Base-by-base conservation (phyloP, 2,329 filamentous ascomycete species). In the Alternaria ethzedia region DNA sequence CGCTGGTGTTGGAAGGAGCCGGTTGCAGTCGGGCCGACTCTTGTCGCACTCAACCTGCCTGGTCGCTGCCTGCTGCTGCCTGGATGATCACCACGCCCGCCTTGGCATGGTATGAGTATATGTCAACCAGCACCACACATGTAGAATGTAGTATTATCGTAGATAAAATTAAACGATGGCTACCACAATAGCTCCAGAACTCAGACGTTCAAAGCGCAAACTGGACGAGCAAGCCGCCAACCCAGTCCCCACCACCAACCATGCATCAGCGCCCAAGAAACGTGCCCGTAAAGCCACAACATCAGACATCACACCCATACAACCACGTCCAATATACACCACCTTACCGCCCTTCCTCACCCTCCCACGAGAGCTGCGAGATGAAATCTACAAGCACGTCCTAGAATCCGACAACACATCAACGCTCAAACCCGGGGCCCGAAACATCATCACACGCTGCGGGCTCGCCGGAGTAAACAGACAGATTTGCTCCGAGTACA, bases 341-440 rank as follows among this genome's bases (percentile, higher is more conserved):
- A 55, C 54, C 21, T 15, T 47, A 6, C 30, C 58, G 3, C 30
- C 45, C 4, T 68, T 71, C 46, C 64, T 71, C 30, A 54, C 59
- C 2, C 63, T 71, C 4, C 70, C 70, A 5, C 58, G 65, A 26
- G 68, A 72, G 56, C 50, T 72, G 1, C 55, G 67, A 12, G 67
- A 71, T 54, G 63, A 68, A 30, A 70, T 72, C 41, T 68, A 71
- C 64, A 60, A 57, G 45, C 59, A 66, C 45, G 30, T 70, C 13
- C 25, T 71, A 5, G 10, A 51, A 5, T 20, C 47, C 9, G 57
- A 61, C 43, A 15, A 23, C 21, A 54, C 46, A 9, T 45, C 61
- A 0, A 67, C 25, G 1, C 51, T 68, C 7, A 67, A 62, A 41
- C 17, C 58, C 10, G 36, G 46, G 11, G 20, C 45, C 7, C 54